These are phyloP conservation scores for Podospora australis DNA, from an alignment of 495 filamentous ascomycete genomes.

Conservation along the genomic window DNA sequence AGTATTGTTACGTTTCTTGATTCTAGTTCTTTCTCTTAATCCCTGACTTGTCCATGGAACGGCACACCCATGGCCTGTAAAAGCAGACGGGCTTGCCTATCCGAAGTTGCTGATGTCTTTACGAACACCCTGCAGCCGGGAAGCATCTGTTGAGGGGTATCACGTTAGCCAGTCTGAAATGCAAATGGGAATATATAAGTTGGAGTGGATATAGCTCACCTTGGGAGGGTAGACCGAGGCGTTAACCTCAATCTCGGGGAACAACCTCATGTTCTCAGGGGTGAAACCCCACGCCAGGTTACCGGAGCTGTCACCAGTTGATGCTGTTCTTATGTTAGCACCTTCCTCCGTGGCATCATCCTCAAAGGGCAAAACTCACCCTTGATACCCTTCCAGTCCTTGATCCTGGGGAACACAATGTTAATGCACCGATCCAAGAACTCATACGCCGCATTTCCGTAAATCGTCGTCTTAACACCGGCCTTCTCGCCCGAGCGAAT, in stretches of 20 bases:
- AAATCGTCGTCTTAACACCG: slow-evolving; percentile 62
- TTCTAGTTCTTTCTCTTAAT: slow-evolving; percentile 20
- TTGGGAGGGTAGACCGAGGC: slow-evolving; percentile 41
- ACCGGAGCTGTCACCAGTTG: slow-evolving; percentile 73
- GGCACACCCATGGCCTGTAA: slow-evolving; percentile 76
- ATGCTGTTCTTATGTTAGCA: slow-evolving; percentile 27
- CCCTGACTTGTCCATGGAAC: slow-evolving; percentile 63
- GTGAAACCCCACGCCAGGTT: slow-evolving; percentile 78
- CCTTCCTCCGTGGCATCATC: too few relatives aligned
- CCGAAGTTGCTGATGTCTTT: slow-evolving; percentile 82
- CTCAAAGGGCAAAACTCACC: slow-evolving; percentile 37
- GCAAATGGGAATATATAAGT: too few relatives aligned
- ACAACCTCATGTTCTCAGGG: slow-evolving; percentile 64
- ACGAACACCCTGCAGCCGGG: slow-evolving; percentile 81
- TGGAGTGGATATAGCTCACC: slow-evolving; percentile 11
- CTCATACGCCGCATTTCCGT: slow-evolving; percentile 75
- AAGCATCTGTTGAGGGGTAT: slow-evolving; percentile 79
- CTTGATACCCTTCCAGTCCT: slow-evolving; percentile 82
- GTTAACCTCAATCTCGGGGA: slow-evolving; percentile 90
- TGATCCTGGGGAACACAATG: slow-evolving; percentile 86
- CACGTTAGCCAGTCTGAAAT: too few relatives aligned
- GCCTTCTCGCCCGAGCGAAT: slow-evolving; percentile 50
- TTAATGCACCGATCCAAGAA: slow-evolving; percentile 82
- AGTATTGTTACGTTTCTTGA: not conserved
- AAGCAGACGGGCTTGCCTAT: slow-evolving; percentile 83